Percentiles rank a stretch among this genome's conserved stretches.
Evolutionary conservation across 2,329 filamentous ascomycete species (phyloP).

Genomic region (Cladobotryum mycophilum): DNA sequence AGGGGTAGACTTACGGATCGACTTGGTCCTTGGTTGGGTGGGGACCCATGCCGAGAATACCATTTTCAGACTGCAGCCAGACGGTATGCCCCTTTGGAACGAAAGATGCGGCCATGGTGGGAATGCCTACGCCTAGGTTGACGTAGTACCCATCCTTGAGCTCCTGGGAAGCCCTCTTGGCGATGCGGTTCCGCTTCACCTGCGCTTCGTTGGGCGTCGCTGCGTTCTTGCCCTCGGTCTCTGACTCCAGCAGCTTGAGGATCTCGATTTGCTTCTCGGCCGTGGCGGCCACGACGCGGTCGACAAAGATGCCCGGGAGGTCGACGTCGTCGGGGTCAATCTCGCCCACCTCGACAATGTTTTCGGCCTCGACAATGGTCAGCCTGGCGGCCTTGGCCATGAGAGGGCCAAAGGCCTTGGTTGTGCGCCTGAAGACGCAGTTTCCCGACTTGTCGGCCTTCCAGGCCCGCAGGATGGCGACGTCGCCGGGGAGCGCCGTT

Average conservation of each 20-base stretch:
- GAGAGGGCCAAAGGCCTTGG: conserved; percentile 66
- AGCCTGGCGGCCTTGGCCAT: conserved; percentile 76
- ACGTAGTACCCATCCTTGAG: conserved; percentile 75
- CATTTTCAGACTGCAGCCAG: conserved; percentile 83
- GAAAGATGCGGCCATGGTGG: conserved; percentile 75
- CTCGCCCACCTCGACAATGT: conserved; percentile 69
- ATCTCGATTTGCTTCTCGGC: conserved; percentile 67
- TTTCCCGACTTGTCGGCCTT: conserved; percentile 74
- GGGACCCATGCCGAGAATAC: conserved; percentile 74
- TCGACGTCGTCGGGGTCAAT: conserved; percentile 71
- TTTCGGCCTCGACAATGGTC: conserved; percentile 78
- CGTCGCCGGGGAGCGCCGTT: conserved; percentile 67
- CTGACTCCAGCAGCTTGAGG: conserved; percentile 48
- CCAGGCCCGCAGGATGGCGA: conserved; percentile 70
- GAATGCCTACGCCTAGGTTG: conserved; percentile 78
- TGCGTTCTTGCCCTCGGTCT: conserved; percentile 30
- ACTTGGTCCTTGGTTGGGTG: conserved; percentile 68
- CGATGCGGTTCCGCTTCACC: conserved; percentile 63
- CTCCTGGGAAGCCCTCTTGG: conserved; percentile 70
- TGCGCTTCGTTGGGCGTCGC: conserved; percentile 40
- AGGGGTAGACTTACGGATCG: conserved; percentile 46
- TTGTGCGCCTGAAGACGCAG: conserved; percentile 73
- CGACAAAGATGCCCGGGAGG: conserved; percentile 75
- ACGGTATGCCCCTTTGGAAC: conserved; percentile 63
- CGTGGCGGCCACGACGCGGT: conserved; percentile 71